These are phyloP conservation scores for Lasiodiplodia sp. DNA, from an alignment of 2,329 filamentous ascomycete species.

Conservation along the genomic window DNA sequence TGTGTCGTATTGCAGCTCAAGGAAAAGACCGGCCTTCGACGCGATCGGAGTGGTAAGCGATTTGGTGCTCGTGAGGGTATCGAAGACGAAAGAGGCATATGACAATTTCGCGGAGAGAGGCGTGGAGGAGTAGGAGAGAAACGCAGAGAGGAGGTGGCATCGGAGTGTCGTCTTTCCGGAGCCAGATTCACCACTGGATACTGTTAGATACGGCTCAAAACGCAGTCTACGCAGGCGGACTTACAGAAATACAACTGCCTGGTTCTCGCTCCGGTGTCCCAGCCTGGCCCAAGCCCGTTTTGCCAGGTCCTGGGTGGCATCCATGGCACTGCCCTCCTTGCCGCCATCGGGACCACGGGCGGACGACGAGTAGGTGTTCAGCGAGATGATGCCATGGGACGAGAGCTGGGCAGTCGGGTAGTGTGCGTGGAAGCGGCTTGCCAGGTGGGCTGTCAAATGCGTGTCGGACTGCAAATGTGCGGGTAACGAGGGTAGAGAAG, in stretches of 20 bases:
- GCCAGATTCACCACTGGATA: constrained; percentile 85
- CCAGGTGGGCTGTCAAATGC: constrained; percentile 81
- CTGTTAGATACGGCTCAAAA: constrained; percentile 34
- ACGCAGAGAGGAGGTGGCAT: constrained; percentile 82
- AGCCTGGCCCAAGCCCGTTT: constrained; percentile 84
- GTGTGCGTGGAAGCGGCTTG: constrained; percentile 89
- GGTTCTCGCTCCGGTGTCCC: constrained; percentile 89
- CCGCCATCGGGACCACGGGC: constrained; percentile 87
- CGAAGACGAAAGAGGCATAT: constrained; percentile 92
- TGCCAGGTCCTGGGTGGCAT: constrained; percentile 90
- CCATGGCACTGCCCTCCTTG: constrained; percentile 90
- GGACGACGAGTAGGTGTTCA: constrained; percentile 95
- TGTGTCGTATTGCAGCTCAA: constrained; percentile 96
- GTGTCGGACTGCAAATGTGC: constrained; percentile 81
- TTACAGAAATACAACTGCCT: constrained; percentile 91
- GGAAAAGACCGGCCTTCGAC: constrained; percentile 93
- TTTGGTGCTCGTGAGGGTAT: constrained; percentile 95
- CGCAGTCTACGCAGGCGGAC: constrained; percentile 46
- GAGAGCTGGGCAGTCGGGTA: constrained; percentile 88
- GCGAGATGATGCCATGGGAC: constrained; percentile 86
- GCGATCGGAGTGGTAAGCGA: constrained; percentile 94
- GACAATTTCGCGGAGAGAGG: constrained; percentile 93
- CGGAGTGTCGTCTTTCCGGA: constrained; percentile 95
- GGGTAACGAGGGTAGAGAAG: constrained; percentile 87
- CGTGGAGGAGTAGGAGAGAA: constrained; percentile 89